phyloP scores from a whole-genome alignment of 2,329 filamentous ascomycete genomes.

The Talaromyces sp. region DNA sequence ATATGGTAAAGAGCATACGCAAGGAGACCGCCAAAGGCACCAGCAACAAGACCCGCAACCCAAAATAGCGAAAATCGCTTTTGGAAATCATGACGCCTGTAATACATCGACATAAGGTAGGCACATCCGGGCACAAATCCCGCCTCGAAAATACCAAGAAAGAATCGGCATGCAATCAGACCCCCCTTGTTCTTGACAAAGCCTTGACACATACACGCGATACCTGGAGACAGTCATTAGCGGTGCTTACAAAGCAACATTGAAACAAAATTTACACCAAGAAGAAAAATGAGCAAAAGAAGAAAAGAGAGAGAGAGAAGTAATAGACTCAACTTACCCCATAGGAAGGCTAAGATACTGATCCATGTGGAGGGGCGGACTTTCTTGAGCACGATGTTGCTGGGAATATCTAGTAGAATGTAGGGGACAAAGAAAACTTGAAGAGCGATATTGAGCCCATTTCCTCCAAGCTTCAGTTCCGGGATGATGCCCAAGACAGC shows the following conservation, averaged over 20 bases:
- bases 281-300: neutral
- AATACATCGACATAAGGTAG: conserved; percentile 36
- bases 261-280: neutral
- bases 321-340: conserved; percentile 22
- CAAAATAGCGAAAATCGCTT: conserved; percentile 48
- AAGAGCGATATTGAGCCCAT: conserved; percentile 39
- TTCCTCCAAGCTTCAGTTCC: conserved; percentile 26
- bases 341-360: conserved; percentile 25
- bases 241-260: neutral
- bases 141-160: conserved; percentile 35
- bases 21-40: conserved; percentile 45
- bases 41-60: conserved; percentile 49
- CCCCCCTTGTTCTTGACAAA: conserved; percentile 32
- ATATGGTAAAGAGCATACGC: conserved; percentile 32
- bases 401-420: conserved; percentile 29
- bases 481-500: conserved; percentile 25
- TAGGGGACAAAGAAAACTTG: conserved; percentile 35
- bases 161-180: conserved; percentile 32
- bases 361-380: conserved; percentile 29
- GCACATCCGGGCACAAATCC: conserved; percentile 41
- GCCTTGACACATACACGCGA: conserved; percentile 29
- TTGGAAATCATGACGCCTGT: conserved; percentile 37
- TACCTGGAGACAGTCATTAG: neutral
- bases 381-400: conserved; percentile 27
- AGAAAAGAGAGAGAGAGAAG: neutral